Evolutionary conservation across 1,284 basidiomycete genomes (phyloP), one percentile per base, ranked within the genome.

Genomic region (Heterobasidion parviporum): DNA sequence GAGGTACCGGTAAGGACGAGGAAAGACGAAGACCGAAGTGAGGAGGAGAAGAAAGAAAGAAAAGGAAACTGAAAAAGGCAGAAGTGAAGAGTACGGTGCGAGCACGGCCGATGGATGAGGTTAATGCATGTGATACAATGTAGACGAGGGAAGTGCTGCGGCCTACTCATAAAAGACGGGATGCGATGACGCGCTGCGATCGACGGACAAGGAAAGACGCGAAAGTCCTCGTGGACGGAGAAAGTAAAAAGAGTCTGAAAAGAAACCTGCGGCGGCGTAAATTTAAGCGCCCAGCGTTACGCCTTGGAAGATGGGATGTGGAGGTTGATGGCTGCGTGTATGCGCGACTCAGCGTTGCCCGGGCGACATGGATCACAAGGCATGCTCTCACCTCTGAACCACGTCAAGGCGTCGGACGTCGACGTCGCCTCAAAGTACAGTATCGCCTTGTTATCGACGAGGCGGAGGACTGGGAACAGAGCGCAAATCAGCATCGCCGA

Each of bases 381-480:
- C n/a, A 12, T 15, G 7, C 43, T 68, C 79, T 60, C 66, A 89
- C 89, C 89, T 82, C 90, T 80, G 74, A 87, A 93, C 93, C 93
- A 96, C 62, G 87, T 92, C 64, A 94, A 69, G 34, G 91, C 90
- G 60, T 91, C 88, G 54, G 86, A 88, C 33, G 88, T 82, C 9
- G 88, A 85, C 33, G 87, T 84, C 50, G 89, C 89, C 66, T 91
- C 89, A 65, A 98, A 92, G 71, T 98, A 98, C 55, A 96, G 76
- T 61, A 98, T 93, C 7, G 93, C 93, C 72, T 91, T 91, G 70
- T 90, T 89, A 64, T 93, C 90, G 54, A 91, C 86, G 56, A 92
- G 77, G 46, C 90, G 86, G 52, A 92, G 78, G 55, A 85, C 90
- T 92, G 64, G 2, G 59, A 41, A 46, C n/a, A 41, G 12, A 41